A percentile compares a stretch with the other conserved stretches of the same genome.
Evolutionary conservation across 306 rosid species (phyloP).

Genomic region (Hippophae tibetana): DNA sequence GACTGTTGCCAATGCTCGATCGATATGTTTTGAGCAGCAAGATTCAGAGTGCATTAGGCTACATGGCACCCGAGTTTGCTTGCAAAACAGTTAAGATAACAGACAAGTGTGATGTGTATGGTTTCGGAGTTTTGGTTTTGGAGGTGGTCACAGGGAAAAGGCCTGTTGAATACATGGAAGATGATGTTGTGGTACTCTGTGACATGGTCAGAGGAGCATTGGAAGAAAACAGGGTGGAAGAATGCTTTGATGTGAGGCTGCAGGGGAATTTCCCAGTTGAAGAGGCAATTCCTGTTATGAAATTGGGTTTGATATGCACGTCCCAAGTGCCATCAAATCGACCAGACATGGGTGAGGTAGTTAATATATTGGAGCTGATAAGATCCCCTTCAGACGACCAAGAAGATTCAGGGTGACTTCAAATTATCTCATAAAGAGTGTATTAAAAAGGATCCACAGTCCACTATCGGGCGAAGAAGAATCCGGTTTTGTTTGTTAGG

Average conservation of each 20-base stretch:
- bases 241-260: conserved; percentile 71
- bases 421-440: conserved; percentile 22
- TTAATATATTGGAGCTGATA: conserved; percentile 87
- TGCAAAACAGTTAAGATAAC: conserved; percentile 94
- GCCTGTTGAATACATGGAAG: conserved; percentile 98
- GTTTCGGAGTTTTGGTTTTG: conserved; percentile 77
- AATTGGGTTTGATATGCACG: conserved; percentile 86
- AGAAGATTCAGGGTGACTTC: conserved; percentile 57
- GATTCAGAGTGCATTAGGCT: conserved; percentile 95
- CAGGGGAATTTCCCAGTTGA: conserved; percentile 81
- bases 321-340: conserved; percentile 97
- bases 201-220: conserved; percentile 92
- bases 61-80: conserved; percentile 98
- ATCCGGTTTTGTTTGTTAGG: conserved; percentile 60
- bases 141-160: conserved; percentile 90
- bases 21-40: conserved; percentile 93
- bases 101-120: conserved; percentile 88
- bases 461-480: conserved; percentile 81
- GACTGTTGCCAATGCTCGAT: conserved; percentile 91
- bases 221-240: conserved; percentile 94
- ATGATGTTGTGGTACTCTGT: conserved; percentile 93
- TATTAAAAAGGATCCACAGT: conserved; percentile 30
- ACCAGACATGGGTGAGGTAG: conserved; percentile 98
- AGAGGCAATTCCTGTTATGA: conserved; percentile 88
- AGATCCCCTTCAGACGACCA: conserved; percentile 95